Conservation (phyloP, 768 basidiomycete genomes). For the Boletus tylopilopsis region DNA sequence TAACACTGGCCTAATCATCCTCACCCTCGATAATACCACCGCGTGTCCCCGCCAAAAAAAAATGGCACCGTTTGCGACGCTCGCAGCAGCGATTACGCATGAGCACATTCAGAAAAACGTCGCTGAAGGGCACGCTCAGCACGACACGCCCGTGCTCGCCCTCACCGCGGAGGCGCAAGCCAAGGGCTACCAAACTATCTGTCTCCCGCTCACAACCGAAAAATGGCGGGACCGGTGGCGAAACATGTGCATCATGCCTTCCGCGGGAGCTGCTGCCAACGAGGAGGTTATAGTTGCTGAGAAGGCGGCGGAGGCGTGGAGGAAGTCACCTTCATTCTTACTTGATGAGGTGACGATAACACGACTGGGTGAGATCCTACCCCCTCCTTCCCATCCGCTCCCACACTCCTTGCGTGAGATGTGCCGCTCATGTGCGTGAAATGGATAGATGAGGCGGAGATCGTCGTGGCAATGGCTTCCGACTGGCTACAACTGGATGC, state of each 20-base stretch:
- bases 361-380: conserved; percentile 54
- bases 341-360: conserved; percentile 87
- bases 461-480: conserved; percentile 72
- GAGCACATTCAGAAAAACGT: conserved; percentile 40
- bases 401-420: conserved; percentile 9
- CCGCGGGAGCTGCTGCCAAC: conserved; percentile 33
- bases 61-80: conserved; percentile 28
- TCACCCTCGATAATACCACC: conserved; percentile 3
- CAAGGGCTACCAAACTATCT: conserved; percentile 73
- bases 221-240: conserved; percentile 88
- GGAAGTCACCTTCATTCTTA: conserved; percentile 73
- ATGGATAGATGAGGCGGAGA: conserved; percentile 66
- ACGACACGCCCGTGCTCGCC: conserved; percentile 47
- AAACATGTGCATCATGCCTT: conserved; percentile 75
- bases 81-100: conserved; percentile 26
- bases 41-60: conserved; percentile 12
- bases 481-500: conserved; percentile 97
- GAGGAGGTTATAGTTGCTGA: conserved; percentile 46
- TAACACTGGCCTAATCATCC: conserved; percentile 5
- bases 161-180: conserved; percentile 48
- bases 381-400: conserved; percentile 9
- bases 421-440: conserved; percentile 12
- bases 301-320: conserved; percentile 80
- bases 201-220: conserved; percentile 84
- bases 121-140: conserved; percentile 17